A percentile compares a stretch with the other conserved stretches of the same genome.
These are phyloP conservation scores for Fraxinus paxiana DNA, from an alignment of 305 asterid genomes.

Conservation along the genomic window DNA sequence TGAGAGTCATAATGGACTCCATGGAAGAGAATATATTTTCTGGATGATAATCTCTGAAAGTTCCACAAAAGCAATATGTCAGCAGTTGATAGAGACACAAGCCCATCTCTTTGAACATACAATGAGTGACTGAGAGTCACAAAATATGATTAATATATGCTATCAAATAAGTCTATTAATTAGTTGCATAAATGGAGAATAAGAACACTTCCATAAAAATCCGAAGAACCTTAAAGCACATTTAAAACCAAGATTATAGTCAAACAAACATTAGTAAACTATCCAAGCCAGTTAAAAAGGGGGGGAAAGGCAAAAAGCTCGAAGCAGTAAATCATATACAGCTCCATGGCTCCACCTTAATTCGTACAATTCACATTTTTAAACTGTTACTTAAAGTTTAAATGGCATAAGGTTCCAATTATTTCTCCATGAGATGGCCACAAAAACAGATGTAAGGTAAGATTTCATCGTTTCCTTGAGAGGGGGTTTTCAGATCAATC, in stretches of 20 bases:
- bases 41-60: constrained; percentile 65
- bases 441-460: not conserved
- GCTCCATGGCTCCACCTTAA: not conserved
- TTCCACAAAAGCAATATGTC: constrained; percentile 21
- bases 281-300: not conserved
- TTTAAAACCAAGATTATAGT: not conserved
- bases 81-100: constrained; percentile 16
- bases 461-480: not conserved
- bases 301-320: not conserved
- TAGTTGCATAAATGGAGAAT: not conserved
- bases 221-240: not conserved
- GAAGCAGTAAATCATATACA: not conserved
- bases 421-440: not conserved
- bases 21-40: constrained; percentile 62
- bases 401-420: not conserved
- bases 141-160: not conserved
- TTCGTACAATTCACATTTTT: not conserved
- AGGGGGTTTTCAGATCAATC: not conserved
- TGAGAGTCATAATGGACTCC: constrained; percentile 91
- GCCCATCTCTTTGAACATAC: constrained; percentile 8
- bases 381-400: not conserved
- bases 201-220: not conserved
- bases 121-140: constrained; percentile 10
- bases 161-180: not conserved
- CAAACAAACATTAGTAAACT: not conserved